Percentiles rank a stretch among this genome's conserved stretches.
phyloP scores from a whole-genome alignment of 2,329 filamentous ascomycete genomes.

The Fusarium vanettenii region DNA sequence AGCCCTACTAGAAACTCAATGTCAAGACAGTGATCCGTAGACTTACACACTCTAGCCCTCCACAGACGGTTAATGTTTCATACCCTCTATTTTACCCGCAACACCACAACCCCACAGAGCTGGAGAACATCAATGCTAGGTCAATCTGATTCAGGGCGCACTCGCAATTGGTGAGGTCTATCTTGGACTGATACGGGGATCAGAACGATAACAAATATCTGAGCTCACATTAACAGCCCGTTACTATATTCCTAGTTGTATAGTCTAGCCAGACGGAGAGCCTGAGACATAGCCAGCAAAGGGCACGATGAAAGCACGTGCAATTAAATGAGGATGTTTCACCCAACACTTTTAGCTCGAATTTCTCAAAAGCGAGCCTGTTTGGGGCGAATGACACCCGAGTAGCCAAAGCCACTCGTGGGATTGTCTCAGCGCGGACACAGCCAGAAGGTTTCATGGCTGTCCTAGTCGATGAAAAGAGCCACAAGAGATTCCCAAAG shows the following conservation, averaged over 20 bases:
- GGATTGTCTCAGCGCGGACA: neutral
- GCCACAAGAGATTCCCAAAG: neutral
- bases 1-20: neutral
- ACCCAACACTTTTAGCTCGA: neutral
- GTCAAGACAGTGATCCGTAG: neutral
- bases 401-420: neutral
- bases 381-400: neutral
- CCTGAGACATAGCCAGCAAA: neutral
- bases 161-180: neutral
- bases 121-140: neutral
- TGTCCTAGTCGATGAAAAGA: neutral
- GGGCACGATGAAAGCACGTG: neutral
- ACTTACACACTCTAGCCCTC: neutral
- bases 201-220: neutral
- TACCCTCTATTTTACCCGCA: neutral
- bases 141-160: neutral
- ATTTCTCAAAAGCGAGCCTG: neutral
- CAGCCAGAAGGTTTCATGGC: neutral
- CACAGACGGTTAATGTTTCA: neutral
- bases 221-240: neutral
- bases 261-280: neutral
- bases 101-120: neutral
- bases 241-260: neutral
- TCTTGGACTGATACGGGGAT: neutral
- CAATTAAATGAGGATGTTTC: neutral